These are phyloP conservation scores for Boletus tomentosulus DNA, from an alignment of 768 basidiomycete genomes.

Conservation along the genomic window DNA sequence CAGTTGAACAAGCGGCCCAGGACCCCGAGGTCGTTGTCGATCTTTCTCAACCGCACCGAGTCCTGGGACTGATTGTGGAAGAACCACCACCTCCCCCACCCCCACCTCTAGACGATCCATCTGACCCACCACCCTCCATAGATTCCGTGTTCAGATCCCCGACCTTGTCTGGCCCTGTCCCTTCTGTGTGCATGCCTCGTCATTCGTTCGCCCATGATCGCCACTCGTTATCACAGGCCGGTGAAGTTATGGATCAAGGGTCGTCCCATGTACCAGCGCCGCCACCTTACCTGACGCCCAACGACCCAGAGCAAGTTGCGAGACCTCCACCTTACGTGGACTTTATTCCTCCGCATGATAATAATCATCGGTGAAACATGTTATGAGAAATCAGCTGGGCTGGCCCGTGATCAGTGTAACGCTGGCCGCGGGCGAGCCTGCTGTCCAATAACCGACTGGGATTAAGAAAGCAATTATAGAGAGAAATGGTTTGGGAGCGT, in stretches of 20 bases:
- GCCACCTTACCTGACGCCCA: conserved; percentile 64
- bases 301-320: conserved; percentile 49
- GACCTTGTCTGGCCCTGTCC: conserved; percentile 16
- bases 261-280: conserved; percentile 59
- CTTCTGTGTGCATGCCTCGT: conserved; percentile 29
- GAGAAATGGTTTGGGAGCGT: conserved; percentile 13
- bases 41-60: conserved; percentile 53
- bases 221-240: conserved; percentile 31
- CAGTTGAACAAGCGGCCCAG: conserved; percentile 67
- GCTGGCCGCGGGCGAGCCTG: not conserved
- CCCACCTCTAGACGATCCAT: conserved; percentile 80
- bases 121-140: conserved; percentile 84
- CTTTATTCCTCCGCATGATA: conserved; percentile 26
- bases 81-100: conserved; percentile 68
- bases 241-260: conserved; percentile 31
- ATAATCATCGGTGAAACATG: conserved; percentile 10
- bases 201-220: conserved; percentile 30
- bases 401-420: not conserved
- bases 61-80: conserved; percentile 55
- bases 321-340: conserved; percentile 65
- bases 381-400: not conserved
- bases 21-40: conserved; percentile 72
- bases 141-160: conserved; percentile 66
- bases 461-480: conserved; percentile 30
- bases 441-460: conserved; percentile 6